These are phyloP conservation scores for Euphorbia lathyris DNA, from an alignment of 345 rosid genomes.

Conservation along the genomic window DNA sequence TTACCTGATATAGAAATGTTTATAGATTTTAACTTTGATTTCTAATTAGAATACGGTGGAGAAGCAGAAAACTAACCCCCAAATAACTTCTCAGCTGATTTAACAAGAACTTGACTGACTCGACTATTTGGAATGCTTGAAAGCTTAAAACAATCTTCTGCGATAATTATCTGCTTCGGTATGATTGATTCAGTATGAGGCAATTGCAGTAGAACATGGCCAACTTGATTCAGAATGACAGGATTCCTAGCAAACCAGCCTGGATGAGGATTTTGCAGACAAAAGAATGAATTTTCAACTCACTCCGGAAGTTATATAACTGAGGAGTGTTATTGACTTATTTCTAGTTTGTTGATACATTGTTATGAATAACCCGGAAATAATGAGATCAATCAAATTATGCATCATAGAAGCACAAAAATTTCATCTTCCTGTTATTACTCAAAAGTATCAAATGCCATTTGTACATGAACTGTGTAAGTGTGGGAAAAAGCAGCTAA, in stretches of 20 bases:
- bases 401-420: too few species aligned
- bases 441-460: too few species aligned
- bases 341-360: too few species aligned
- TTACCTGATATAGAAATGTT: conserved; percentile 33
- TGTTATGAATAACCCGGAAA: too few species aligned
- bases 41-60: not conserved
- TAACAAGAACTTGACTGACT: conserved; percentile 46
- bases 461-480: too few species aligned
- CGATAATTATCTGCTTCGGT: conserved; percentile 54
- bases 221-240: conserved; percentile 54
- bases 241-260: conserved; percentile 97
- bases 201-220: conserved; percentile 52
- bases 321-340: too few species aligned
- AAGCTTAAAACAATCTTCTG: conserved; percentile 70
- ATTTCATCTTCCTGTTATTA: too few species aligned
- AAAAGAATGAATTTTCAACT: not conserved
- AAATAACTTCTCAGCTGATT: conserved; percentile 51
- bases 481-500: too few species aligned
- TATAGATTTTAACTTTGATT: not conserved
- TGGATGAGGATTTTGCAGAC: conserved; percentile 24
- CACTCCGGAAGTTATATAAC: not conserved
- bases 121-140: conserved; percentile 55
- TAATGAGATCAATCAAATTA: too few species aligned
- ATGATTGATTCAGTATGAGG: conserved; percentile 26
- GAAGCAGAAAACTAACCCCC: conserved; percentile 42